A percentile compares a stretch with the other conserved stretches of the same genome.
These are phyloP conservation scores for Elsinoe australis DNA, from an alignment of 2,329 filamentous ascomycete genomes.

Conservation along the genomic window DNA sequence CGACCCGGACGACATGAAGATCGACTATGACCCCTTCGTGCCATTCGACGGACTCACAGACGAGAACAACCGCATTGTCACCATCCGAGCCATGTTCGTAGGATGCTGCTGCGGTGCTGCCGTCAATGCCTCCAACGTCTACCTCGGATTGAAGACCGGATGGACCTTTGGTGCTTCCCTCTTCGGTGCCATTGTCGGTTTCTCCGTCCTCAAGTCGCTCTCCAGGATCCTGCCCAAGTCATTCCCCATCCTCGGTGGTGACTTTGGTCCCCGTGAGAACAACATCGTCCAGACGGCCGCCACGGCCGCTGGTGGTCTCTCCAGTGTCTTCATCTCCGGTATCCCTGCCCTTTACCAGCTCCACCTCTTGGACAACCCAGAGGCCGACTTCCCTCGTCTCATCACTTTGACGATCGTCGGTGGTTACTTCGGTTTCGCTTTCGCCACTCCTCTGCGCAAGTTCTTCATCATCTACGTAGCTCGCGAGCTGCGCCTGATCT, in stretches of 20 bases:
- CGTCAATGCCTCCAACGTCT: constrained; percentile 54
- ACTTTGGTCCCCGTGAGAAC: constrained; percentile 54
- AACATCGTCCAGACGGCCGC: constrained; percentile 52
- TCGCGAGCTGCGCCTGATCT: constrained; percentile 50
- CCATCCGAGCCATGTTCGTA: constrained; percentile 47
- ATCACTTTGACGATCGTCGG: constrained; percentile 54
- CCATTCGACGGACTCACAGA: constrained; percentile 38
- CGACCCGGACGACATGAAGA: constrained; percentile 26
- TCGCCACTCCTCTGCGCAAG: constrained; percentile 53
- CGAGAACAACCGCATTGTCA: constrained; percentile 45
- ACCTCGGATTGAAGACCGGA: constrained; percentile 46
- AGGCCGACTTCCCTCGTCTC: constrained; percentile 50
- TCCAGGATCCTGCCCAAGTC: constrained; percentile 25
- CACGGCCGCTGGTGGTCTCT: constrained; percentile 51
- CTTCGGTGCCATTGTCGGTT: constrained; percentile 48
- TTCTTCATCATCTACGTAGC: constrained; percentile 60
- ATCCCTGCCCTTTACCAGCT: constrained; percentile 54
- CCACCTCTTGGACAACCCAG: constrained; percentile 43
- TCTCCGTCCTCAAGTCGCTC: constrained; percentile 33
- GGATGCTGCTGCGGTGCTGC: constrained; percentile 50
- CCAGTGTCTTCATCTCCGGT: constrained; percentile 50
- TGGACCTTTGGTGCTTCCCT: constrained; percentile 35
- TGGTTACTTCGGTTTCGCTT: constrained; percentile 57
- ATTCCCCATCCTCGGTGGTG: constrained; percentile 44
- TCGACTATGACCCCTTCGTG: constrained; percentile 34